Percentiles rank a stretch among this genome's conserved stretches.
Conservation (phyloP, 2,329 filamentous ascomycete genomes). For the Gyromitra esculenta region DNA sequence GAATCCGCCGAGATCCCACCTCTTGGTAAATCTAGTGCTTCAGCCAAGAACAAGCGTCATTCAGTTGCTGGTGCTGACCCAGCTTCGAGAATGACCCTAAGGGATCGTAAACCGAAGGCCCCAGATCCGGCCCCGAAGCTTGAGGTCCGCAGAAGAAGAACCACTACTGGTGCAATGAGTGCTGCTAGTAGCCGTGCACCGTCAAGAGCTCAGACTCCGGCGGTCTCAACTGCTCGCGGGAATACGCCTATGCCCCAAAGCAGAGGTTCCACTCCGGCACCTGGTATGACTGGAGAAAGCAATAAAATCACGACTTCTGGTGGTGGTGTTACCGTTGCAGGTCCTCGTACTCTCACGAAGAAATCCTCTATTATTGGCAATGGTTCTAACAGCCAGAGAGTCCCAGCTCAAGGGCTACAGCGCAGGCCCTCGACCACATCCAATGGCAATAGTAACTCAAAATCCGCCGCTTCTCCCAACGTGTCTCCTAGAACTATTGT, state of each 20-base stretch:
- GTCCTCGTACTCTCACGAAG: constrained; percentile 44
- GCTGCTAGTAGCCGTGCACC: constrained; percentile 49
- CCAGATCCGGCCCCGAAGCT: constrained; percentile 29
- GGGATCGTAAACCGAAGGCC: constrained; percentile 49
- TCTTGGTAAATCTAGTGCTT: constrained; percentile 76
- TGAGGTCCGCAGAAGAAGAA: constrained; percentile 43
- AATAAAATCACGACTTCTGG: constrained; percentile 25
- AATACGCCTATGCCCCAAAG: constrained; percentile 40
- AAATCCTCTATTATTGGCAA: constrained; percentile 49
- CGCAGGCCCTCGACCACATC: constrained; percentile 42
- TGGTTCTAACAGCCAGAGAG: background rate
- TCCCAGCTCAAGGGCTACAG: constrained; percentile 4
- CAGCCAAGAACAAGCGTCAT: constrained; percentile 75
- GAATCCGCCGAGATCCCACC: constrained; percentile 58
- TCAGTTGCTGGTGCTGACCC: constrained; percentile 62
- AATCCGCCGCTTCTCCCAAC: constrained; percentile 3
- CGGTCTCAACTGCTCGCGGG: background rate
- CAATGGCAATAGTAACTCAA: constrained; percentile 2
- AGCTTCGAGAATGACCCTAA: constrained; percentile 44
- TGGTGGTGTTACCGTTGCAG: constrained; percentile 38
- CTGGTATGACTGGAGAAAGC: constrained; percentile 4
- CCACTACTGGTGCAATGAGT: constrained; percentile 37
- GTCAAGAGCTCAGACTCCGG: constrained; percentile 30
- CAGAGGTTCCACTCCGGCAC: constrained; percentile 37
- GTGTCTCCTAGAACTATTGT: constrained; percentile 18